Base-by-base conservation (phyloP, 352 stramenopile genomes). In the Phytophthora podocarpi region DNA sequence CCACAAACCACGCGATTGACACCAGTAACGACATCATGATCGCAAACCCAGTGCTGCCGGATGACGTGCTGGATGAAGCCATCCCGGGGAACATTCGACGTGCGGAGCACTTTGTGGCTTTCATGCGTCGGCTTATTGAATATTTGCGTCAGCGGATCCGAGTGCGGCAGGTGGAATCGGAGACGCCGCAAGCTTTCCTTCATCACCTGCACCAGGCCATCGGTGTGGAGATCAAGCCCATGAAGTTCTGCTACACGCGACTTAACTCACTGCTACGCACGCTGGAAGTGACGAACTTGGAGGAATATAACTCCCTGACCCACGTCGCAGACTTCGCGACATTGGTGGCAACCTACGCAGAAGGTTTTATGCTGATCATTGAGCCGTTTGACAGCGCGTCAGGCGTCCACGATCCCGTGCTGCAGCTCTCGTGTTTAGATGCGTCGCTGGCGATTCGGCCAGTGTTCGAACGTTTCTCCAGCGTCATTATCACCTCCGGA, bases 361-460 rank as follows among this genome's bases (percentile, higher is more conserved):
- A 99, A 47, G 98, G 97, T 1, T 99, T 99, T 74, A 98, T 98
- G 63, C 88, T 99, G 13, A 98, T 99, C 53, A 96, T 99, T 58
- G 97, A 99, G 60, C 97, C 96, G 1, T 97, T 97, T 61, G 93
- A 97, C 40, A 70, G 72, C 18, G 47, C 67, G 13, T 74, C 63
- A 11, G 95, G 97, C 13, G 89, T 90, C 0, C 76, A 82, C 11
- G 81, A 96, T 39, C 78, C 80, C 0, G 74, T 97, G 11, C 87
- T 99, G 45, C 90, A 99, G 61, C 85, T 99, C 18, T 87, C 94
- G 37, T 99, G 97, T 68, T 72, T 99, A 9, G 98, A 99, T 73
- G 95, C 97, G 5, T 99, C 96, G 1, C 73, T 99, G 23, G 97
- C 97, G 12, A 99, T 99, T 68, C 96, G 97, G 24, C 97, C 96